Percentiles rank a stretch among this genome's conserved stretches.
These are phyloP conservation scores for Euphorbia tirucalli DNA, from an alignment of 345 rosid species.

Conservation along the genomic window DNA sequence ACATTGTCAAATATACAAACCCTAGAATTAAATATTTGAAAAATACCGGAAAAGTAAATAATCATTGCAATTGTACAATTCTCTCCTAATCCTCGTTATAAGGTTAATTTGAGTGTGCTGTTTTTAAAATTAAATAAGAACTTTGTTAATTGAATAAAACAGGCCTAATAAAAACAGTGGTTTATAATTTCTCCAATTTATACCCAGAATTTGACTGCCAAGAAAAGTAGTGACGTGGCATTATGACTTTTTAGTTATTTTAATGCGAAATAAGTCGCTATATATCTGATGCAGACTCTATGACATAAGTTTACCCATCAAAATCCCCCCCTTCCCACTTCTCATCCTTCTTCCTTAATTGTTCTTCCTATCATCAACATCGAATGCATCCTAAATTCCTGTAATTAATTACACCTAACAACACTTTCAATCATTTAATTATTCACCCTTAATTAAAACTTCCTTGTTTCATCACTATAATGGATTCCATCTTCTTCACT, in stretches of 20 bases:
- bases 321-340: not conserved
- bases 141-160: no score
- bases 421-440: not conserved
- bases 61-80: no score
- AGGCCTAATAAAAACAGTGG: no score
- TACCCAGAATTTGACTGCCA: not conserved
- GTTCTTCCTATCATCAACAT: not conserved
- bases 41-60: no score
- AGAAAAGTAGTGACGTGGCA: not conserved
- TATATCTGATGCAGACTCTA: not conserved
- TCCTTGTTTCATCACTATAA: slow-evolving; percentile 1
- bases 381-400: slow-evolving; percentile 2
- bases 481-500: slow-evolving; percentile 24
- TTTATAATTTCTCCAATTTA: not conserved
- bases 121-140: no score
- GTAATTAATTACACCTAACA: not conserved
- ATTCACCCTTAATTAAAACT: not conserved
- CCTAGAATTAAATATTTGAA: no score
- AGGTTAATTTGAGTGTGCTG: no score
- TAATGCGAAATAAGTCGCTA: not conserved
- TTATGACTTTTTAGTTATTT: not conserved
- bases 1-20: no score
- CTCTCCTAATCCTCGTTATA: no score
- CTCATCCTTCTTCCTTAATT: not conserved
- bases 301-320: slow-evolving; percentile 3